Conservation (phyloP, 768 basidiomycete species). For the Pulveroboletus sp. region DNA sequence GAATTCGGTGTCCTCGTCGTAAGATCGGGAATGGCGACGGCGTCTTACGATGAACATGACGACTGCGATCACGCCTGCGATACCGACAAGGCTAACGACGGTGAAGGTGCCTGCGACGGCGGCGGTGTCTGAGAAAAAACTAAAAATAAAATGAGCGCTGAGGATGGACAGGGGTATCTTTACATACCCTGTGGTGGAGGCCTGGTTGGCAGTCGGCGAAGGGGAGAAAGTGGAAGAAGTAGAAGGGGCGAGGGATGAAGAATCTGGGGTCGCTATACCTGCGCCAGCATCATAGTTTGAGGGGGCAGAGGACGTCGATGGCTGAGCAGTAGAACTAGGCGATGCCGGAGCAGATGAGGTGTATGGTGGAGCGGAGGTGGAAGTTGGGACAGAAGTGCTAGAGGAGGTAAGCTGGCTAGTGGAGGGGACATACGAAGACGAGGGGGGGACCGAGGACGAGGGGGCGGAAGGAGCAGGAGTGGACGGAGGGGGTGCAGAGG, state of each 20-base stretch:
- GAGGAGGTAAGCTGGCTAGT: not conserved
- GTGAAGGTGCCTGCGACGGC: conserved; percentile 47
- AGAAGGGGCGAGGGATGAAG: not conserved
- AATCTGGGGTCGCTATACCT: not conserved
- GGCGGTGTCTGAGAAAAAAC: conserved; percentile 45
- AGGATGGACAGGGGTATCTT: not conserved
- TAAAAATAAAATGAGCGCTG: conserved; percentile 11
- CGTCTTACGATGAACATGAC: conserved; percentile 29
- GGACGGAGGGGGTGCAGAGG: not conserved
- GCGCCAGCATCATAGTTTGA: not conserved
- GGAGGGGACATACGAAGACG: not conserved
- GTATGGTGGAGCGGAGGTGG: not conserved
- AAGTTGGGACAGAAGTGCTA: not conserved
- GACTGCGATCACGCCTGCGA: conserved; percentile 31
- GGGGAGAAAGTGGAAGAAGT: conserved; percentile 4
- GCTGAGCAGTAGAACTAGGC: no score
- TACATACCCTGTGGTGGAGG: conserved; percentile 25
- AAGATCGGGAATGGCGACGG: conserved; percentile 21
- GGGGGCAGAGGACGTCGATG: not conserved
- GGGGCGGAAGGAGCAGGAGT: not conserved
- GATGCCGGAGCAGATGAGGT: not conserved
- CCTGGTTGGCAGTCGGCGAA: conserved; percentile 9
- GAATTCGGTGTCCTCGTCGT: conserved; percentile 29
- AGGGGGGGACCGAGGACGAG: not conserved
- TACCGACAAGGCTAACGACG: conserved; percentile 35